phyloP scores from a whole-genome alignment of 768 basidiomycete genomes.

The Tulasnella sp. region DNA sequence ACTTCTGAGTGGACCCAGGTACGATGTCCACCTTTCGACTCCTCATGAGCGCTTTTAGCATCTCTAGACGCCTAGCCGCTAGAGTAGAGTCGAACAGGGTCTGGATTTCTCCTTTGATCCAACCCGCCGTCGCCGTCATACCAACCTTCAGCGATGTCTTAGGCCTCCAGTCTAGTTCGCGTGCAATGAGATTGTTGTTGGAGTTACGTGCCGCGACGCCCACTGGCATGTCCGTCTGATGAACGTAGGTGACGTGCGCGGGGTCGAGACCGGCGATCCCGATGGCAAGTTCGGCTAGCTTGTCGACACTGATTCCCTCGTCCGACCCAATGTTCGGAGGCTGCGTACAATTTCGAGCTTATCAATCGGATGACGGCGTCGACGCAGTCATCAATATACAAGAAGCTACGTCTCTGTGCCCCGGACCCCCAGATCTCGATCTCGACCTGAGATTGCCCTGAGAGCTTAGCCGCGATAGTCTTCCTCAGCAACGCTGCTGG shows the following conservation, averaged over 20 bases:
- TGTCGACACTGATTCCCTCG: constrained; percentile 31
- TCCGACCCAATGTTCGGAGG: constrained; percentile 47
- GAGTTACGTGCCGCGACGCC: constrained; percentile 45
- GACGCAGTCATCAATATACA: constrained; percentile 45
- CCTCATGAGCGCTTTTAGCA: constrained; percentile 13
- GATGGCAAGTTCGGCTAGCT: constrained; percentile 35
- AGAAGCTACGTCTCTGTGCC: constrained; percentile 41
- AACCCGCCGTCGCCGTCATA: constrained; percentile 36
- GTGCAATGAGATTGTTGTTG: constrained; percentile 32
- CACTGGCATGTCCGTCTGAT: constrained; percentile 27
- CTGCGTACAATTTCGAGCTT: constrained; percentile 25
- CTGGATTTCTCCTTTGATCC: constrained; percentile 36
- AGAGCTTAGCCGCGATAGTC: constrained; percentile 29
- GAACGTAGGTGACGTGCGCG: constrained; percentile 25
- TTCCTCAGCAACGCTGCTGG: constrained; percentile 49
- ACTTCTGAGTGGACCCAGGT: constrained; percentile 26
- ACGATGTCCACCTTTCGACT: constrained; percentile 35
- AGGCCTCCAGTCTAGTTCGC: constrained; percentile 36
- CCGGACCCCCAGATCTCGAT: constrained; percentile 53
- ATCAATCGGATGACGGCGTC: constrained; percentile 39
- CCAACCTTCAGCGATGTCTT: constrained; percentile 34
- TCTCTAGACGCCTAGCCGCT: constrained; percentile 3
- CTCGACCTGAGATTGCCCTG: constrained; percentile 12
- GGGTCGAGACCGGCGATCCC: constrained; percentile 26
- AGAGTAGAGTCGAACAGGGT: not conserved